Percentiles rank a stretch among this genome's conserved stretches.
Conservation (phyloP, 176 grass and related monocot species). For the Hyparrhenia diplandra region DNA sequence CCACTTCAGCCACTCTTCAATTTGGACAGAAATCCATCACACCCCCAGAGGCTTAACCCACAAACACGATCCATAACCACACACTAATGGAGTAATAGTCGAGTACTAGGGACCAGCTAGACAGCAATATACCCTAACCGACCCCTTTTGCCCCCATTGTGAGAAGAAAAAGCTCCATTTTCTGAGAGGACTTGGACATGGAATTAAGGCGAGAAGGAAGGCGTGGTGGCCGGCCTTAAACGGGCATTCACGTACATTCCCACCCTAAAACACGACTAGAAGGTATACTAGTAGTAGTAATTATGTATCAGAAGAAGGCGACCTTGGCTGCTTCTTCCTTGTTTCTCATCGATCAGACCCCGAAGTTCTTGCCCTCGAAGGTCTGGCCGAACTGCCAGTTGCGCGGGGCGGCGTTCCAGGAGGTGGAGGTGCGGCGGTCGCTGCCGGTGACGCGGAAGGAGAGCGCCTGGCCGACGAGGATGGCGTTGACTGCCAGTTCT, state of each 20-base stretch:
- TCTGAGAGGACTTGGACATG: not conserved
- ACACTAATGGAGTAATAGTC: not conserved
- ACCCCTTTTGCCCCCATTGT: not conserved
- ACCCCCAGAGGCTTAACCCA: not conserved
- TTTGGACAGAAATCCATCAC: not conserved
- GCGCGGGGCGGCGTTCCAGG: constrained; percentile 48
- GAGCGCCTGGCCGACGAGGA: constrained; percentile 62
- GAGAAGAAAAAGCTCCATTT: not conserved
- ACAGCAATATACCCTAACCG: not conserved
- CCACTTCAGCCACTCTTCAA: constrained; percentile 50
- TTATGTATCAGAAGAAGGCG: constrained; percentile 13
- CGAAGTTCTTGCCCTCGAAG: constrained; percentile 85
- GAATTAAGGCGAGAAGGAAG: not conserved
- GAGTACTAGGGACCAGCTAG: not conserved
- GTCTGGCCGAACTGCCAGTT: constrained; percentile 84
- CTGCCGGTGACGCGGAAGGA: constrained; percentile 75
- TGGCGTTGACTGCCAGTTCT: constrained; percentile 82
- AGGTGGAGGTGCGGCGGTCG: constrained; percentile 66
- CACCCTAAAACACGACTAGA: not conserved
- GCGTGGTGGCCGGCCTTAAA: not conserved
- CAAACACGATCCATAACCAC: constrained; percentile 14
- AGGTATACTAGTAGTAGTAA: not conserved
- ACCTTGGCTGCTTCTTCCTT: not conserved
- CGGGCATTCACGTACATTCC: not conserved
- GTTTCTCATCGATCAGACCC: constrained; percentile 29